Evolutionary conservation across 169 alveolate genomes (phyloP), one percentile per base, ranked within the genome.

Genomic region (Eimeria sp.): DNA sequence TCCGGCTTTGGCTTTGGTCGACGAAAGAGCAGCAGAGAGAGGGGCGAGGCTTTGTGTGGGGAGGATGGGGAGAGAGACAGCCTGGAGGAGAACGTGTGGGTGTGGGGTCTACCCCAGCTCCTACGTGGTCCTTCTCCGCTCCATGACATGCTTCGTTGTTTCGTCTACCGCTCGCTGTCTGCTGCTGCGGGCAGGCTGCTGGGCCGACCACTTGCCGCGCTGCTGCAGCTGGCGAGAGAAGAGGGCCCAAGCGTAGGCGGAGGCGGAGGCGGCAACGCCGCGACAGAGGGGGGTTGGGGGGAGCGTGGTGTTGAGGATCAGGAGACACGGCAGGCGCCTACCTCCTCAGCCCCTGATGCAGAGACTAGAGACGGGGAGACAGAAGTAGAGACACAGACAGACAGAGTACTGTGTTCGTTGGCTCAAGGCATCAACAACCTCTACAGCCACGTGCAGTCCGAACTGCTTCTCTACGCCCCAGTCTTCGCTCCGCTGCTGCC

Each of bases 161-260:
- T 92, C 57, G 20, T 92, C 86, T 92, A 76, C 91, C 95, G 87
- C 58, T 92, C 95, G 30, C 70, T 78, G 20, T n/a, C 95, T 25
- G 63, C 82, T 11, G 91, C 91, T 4, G 95, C 95, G 43, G 49
- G 86, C 40, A 70, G 95, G 5, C 54, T 63, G 65, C 27, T 92
- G 76, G 95, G 89, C 43, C 34, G 4, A 63, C 65, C 65, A 13
- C 45, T 76, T n/a, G 72, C 54, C 34, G 40, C 40, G 61, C 78
- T 61, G 40, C 14, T 65, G 75, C 95, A 54, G 90, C 67, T 82
- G 67, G 49, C 54, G 22, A 30, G 18, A 20, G 67, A 5, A 30
- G 91, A 49, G 75, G n/a, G 45, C 47, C 40, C 40, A 34, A 34
- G 40, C 2, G 40, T 34, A 34, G 40, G 40, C 40, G 40, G 40